A percentile compares a stretch with the other conserved stretches of the same genome.
These are phyloP conservation scores for Aspergillus sp. DNA, from an alignment of 2,329 filamentous ascomycete genomes.

Conservation along the genomic window DNA sequence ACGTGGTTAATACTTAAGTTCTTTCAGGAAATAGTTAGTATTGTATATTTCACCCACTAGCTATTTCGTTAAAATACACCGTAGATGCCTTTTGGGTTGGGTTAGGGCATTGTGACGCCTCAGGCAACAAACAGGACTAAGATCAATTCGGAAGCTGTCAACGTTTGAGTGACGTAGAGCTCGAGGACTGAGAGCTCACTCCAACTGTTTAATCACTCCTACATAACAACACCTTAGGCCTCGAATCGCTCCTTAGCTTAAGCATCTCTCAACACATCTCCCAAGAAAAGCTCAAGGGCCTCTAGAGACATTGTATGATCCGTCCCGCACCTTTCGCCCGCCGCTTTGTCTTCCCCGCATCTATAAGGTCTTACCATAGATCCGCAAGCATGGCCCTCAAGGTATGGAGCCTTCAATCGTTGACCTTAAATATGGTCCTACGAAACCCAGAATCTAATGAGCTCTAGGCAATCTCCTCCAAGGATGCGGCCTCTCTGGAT, in stretches of 20 bases:
- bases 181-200: neutral
- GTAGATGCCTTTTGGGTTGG: too few species aligned
- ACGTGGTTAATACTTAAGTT: too few species aligned
- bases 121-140: too few species aligned
- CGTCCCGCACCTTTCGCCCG: conserved; percentile 14
- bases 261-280: neutral
- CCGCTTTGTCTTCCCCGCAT: conserved; percentile 13
- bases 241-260: neutral
- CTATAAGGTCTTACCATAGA: conserved; percentile 27
- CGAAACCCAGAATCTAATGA: neutral
- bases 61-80: too few species aligned
- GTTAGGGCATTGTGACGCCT: too few species aligned
- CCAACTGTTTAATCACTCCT: neutral
- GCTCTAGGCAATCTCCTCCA: conserved; percentile 71
- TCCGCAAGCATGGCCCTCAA: conserved; percentile 43
- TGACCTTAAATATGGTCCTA: too few species aligned
- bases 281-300: neutral
- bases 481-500: conserved; percentile 85
- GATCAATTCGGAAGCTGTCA: neutral
- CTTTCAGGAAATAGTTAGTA: too few species aligned
- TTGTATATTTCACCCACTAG: too few species aligned
- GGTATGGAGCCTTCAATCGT: conserved; percentile 20
- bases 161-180: neutral
- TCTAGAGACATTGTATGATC: conserved; percentile 27
- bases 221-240: neutral